These are phyloP conservation scores for Saccharomycopsis olivae DNA, from an alignment of 805 yeast species.

Conservation along the genomic window DNA sequence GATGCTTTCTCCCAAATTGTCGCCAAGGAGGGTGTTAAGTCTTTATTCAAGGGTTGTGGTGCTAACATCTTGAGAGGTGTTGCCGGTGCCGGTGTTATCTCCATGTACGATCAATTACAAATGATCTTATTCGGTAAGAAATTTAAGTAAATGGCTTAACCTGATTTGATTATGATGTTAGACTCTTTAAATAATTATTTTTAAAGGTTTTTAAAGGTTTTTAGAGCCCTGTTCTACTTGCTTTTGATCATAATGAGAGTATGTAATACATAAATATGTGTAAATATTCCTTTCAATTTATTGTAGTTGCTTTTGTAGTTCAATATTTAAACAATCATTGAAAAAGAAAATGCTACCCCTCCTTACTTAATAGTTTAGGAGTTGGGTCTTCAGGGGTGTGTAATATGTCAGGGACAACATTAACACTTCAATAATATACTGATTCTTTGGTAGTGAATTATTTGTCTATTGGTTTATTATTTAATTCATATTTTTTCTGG, in stretches of 20 bases:
- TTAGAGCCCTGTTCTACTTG: too few relatives aligned
- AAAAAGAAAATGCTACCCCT: too few relatives aligned
- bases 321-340: too few relatives aligned
- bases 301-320: too few relatives aligned
- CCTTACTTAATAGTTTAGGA: too few relatives aligned
- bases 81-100: constrained; percentile 99
- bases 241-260: too few relatives aligned
- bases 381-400: too few relatives aligned
- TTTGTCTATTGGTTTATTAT: neutral
- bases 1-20: constrained; percentile 88
- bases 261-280: neutral
- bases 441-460: too few relatives aligned
- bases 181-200: too few relatives aligned
- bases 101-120: constrained; percentile 96
- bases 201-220: too few relatives aligned
- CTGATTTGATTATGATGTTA: neutral
- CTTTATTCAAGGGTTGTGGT: constrained; percentile 98
- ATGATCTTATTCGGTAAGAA: constrained; percentile 92
- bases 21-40: constrained; percentile 88
- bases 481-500: constrained; percentile 2
- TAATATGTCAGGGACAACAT: too few relatives aligned
- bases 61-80: constrained; percentile 99
- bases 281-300: constrained; percentile 2
- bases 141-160: constrained; percentile 46
- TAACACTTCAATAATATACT: too few relatives aligned